These are phyloP conservation scores for Fusarium pilosicola DNA, from an alignment of 2,329 filamentous ascomycete genomes.

Conservation along the genomic window DNA sequence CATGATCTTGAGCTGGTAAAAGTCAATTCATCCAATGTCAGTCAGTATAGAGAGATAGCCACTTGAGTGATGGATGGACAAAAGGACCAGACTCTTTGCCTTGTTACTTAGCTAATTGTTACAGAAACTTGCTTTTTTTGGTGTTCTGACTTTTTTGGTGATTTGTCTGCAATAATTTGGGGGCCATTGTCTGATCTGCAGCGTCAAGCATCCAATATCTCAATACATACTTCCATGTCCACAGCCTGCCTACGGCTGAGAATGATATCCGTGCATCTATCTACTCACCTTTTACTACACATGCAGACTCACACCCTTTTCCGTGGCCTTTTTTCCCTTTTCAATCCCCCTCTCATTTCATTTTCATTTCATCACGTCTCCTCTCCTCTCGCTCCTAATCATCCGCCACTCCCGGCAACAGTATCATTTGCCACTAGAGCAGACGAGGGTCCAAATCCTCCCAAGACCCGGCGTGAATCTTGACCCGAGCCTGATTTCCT, in stretches of 20 bases:
- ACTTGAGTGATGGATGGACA: neutral
- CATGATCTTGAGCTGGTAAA: neutral
- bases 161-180: neutral
- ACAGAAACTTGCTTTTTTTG: neutral
- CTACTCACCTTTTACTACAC: neutral
- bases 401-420: neutral
- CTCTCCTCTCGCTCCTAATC: neutral
- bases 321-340: neutral
- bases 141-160: neutral
- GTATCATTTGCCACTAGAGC: neutral
- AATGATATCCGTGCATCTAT: neutral
- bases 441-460: slow-evolving; percentile 5
- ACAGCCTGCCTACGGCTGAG: neutral
- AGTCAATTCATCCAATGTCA: neutral
- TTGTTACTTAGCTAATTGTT: neutral
- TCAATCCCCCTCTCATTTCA: neutral
- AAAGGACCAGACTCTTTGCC: slow-evolving; percentile 1
- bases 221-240: neutral
- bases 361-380: neutral
- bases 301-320: neutral
- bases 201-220: neutral
- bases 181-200: slow-evolving; percentile 4
- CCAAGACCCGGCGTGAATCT: neutral
- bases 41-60: neutral
- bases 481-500: slow-evolving; percentile 6